Evolutionary conservation across 73 alveolate genomes (phyloP).

Genomic region (Paramecium pentaurelia): DNA sequence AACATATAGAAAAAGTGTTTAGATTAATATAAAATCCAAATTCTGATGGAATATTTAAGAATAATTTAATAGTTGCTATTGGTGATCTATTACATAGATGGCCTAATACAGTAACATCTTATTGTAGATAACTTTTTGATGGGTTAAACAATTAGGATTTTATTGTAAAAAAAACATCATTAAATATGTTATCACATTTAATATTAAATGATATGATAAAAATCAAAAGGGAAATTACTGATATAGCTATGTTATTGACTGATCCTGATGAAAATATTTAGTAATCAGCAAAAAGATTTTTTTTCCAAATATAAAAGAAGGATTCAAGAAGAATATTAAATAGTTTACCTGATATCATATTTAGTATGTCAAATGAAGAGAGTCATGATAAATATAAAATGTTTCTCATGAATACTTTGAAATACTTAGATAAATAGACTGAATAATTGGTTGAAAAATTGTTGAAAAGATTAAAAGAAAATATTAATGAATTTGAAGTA

Average conservation of each 20-base stretch:
- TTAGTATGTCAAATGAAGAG: not conserved
- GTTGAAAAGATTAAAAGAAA: not conserved
- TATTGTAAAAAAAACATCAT: constrained; percentile 21
- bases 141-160: not conserved
- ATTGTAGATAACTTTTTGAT: not conserved
- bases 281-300: not conserved
- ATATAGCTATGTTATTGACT: constrained; percentile 33
- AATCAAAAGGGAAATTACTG: constrained; percentile 18
- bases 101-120: constrained; percentile 24
- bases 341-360: constrained; percentile 36
- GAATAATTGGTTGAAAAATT: not conserved
- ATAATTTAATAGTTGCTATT: constrained; percentile 30
- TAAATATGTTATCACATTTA: constrained; percentile 38
- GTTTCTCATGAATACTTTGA: not conserved
- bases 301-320: constrained; percentile 17
- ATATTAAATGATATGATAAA: constrained; percentile 49
- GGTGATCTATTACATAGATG: constrained; percentile 47
- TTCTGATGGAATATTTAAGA: constrained; percentile 23
- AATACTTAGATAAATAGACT: not conserved
- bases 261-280: constrained; percentile 41
- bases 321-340: constrained; percentile 28
- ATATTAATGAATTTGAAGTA: not conserved
- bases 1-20: not conserved
- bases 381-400: not conserved
- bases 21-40: not conserved